Percentiles rank a stretch among this genome's conserved stretches.
Evolutionary conservation across 805 yeast species (phyloP).

Genomic region (Geotrichum ghanense): DNA sequence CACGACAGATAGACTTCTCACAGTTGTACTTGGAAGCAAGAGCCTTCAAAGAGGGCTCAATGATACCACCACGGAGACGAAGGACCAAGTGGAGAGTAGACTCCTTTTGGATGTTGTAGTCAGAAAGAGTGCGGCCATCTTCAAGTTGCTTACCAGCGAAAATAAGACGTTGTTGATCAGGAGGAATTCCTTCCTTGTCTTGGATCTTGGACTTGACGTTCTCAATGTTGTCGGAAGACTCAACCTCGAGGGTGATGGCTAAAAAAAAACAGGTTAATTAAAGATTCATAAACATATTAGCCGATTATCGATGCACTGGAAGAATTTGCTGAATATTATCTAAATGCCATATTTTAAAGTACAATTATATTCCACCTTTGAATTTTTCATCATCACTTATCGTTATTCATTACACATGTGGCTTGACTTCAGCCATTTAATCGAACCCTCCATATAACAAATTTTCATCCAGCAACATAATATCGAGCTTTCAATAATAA

Average conservation of each 20-base stretch:
- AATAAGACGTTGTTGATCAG: slow-evolving; percentile 98
- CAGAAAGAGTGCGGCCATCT: slow-evolving; percentile 97
- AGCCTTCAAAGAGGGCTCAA: slow-evolving; percentile 98
- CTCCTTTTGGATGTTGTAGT: slow-evolving; percentile 99
- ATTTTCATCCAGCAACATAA: too few species aligned
- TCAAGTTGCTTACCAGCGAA: slow-evolving; percentile 99
- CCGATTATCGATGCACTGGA: too few species aligned
- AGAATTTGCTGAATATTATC: too few species aligned
- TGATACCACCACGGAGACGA: slow-evolving; percentile 98
- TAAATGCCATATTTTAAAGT: too few species aligned
- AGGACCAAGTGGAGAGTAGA: slow-evolving; percentile 93
- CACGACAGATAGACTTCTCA: slow-evolving; percentile 98
- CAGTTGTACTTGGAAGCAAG: slow-evolving; percentile 99
- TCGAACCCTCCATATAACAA: too few species aligned
- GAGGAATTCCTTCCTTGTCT: slow-evolving; percentile 99
- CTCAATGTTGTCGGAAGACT: slow-evolving; percentile 97
- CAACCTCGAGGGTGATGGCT: slow-evolving; percentile 97
- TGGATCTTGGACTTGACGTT: slow-evolving; percentile 97
- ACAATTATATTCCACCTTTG: too few species aligned
- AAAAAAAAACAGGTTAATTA: slow-evolving; percentile 15
- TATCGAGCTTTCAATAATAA: too few species aligned
- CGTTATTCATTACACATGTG: too few species aligned
- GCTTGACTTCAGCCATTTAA: too few species aligned
- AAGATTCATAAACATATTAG: too few species aligned
- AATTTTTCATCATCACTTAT: too few species aligned